Conservation (phyloP, 805 yeast genomes). For the Maudiozyma bulderi region DNA sequence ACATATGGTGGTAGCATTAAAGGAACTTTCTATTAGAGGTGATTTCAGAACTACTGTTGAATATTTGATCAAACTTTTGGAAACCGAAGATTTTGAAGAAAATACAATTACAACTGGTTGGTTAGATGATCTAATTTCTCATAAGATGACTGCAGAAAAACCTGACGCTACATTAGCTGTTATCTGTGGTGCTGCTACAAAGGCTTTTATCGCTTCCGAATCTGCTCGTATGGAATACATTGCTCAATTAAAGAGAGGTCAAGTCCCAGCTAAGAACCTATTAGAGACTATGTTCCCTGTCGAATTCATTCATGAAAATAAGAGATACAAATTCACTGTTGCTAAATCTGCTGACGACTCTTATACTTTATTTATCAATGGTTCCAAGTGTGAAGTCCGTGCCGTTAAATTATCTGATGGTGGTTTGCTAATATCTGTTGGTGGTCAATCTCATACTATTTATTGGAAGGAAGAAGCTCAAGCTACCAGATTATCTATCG, state of each 20-base stretch:
- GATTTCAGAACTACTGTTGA: slow-evolving; percentile 98
- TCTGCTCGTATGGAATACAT: slow-evolving; percentile 61
- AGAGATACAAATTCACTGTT: slow-evolving; percentile 88
- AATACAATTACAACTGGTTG: slow-evolving; percentile 98
- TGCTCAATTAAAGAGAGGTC: slow-evolving; percentile 84
- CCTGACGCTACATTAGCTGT: slow-evolving; percentile 89
- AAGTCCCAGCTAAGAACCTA: slow-evolving; percentile 74
- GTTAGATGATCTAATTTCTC: slow-evolving; percentile 92
- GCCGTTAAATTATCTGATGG: slow-evolving; percentile 90
- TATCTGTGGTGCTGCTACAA: slow-evolving; percentile 96
- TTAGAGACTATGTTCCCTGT: slow-evolving; percentile 84
- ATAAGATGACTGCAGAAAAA: slow-evolving; percentile 91
- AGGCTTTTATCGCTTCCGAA: slow-evolving; percentile 74
- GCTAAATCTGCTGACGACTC: slow-evolving; percentile 82
- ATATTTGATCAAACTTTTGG: slow-evolving; percentile 86
- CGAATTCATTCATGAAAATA: slow-evolving; percentile 92
- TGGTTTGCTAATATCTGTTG: slow-evolving; percentile 78
- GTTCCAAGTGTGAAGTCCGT: slow-evolving; percentile 80
- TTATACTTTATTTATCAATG: slow-evolving; percentile 86
- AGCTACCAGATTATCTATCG: slow-evolving; percentile 90
- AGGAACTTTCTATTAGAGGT: slow-evolving; percentile 94
- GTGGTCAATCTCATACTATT: slow-evolving; percentile 88
- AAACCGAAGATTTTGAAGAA: slow-evolving; percentile 92
- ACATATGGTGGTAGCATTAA: slow-evolving; percentile 97
- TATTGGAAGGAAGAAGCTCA: slow-evolving; percentile 98